Evolutionary conservation across 495 filamentous ascomycete species (phyloP).

Genomic region (Corynascus novoguineensis): DNA sequence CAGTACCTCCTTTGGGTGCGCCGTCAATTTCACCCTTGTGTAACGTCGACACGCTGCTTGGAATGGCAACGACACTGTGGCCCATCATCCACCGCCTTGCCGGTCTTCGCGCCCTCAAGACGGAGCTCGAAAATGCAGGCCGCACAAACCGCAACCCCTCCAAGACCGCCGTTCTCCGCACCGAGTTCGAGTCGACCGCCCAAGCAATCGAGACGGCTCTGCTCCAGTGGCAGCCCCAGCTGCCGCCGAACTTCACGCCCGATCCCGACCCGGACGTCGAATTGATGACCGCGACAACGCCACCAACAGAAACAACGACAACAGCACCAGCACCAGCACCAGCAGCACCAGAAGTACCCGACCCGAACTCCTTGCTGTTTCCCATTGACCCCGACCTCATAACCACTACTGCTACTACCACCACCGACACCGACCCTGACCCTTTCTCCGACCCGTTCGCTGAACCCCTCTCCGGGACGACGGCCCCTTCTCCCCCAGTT

Average conservation of each 20-base stretch:
- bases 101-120: conserved; percentile 48
- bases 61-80: conserved; percentile 57
- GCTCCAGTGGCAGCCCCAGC: conserved; percentile 47
- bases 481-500: too few relatives aligned
- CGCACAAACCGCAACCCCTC: conserved; percentile 31
- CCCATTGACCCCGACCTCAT: too few relatives aligned
- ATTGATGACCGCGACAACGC: not conserved
- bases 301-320: not conserved
- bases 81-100: conserved; percentile 58
- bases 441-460: too few relatives aligned
- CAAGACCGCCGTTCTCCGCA: conserved; percentile 48
- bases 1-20: conserved; percentile 43
- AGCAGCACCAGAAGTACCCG: too few relatives aligned
- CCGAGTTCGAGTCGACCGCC: conserved; percentile 51
- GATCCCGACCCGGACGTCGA: conserved; percentile 9
- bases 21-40: conserved; percentile 39
- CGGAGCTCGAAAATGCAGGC: conserved; percentile 43
- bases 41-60: conserved; percentile 56
- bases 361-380: too few relatives aligned
- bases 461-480: too few relatives aligned
- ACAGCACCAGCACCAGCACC: not conserved
- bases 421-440: too few relatives aligned
- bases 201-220: conserved; percentile 53
- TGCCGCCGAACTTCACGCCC: conserved; percentile 28
- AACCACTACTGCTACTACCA: too few relatives aligned